Percentiles rank a stretch among this genome's conserved stretches.
Conservation (phyloP, 768 basidiomycete species). For the Amyloporia xantha region DNA sequence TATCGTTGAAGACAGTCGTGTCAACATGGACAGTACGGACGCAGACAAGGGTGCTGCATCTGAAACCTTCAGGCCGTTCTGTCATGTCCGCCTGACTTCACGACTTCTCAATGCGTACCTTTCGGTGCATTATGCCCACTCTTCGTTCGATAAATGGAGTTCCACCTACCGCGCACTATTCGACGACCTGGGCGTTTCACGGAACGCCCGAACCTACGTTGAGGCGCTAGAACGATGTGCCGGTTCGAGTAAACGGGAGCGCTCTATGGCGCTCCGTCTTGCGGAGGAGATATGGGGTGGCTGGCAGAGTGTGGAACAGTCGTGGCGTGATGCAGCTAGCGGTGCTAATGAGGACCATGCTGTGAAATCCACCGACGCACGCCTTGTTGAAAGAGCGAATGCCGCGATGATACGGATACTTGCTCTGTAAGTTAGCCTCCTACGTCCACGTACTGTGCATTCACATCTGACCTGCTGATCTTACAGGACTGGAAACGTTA, state of each 20-base stretch:
- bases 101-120: slow-evolving; percentile 76
- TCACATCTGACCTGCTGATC: slow-evolving; percentile 2
- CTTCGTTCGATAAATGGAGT: slow-evolving; percentile 39
- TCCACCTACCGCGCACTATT: slow-evolving; percentile 48
- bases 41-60: no score
- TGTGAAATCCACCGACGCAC: slow-evolving; percentile 23
- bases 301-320: slow-evolving; percentile 48
- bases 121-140: slow-evolving; percentile 63
- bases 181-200: slow-evolving; percentile 31
- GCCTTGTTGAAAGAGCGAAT: slow-evolving; percentile 65
- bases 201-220: slow-evolving; percentile 52
- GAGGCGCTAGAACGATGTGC: slow-evolving; percentile 67
- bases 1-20: slow-evolving; percentile 39
- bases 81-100: slow-evolving; percentile 48
- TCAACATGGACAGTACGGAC: not conserved
- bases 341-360: slow-evolving; percentile 17
- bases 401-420: slow-evolving; percentile 60
- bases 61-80: slow-evolving; percentile 34
- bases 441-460: not conserved
- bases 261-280: slow-evolving; percentile 41
- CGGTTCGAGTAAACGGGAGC: slow-evolving; percentile 35
- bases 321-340: slow-evolving; percentile 25
- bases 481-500: slow-evolving; percentile 40
- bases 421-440: slow-evolving; percentile 42
- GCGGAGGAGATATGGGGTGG: slow-evolving; percentile 59